These are phyloP conservation scores for Quercus agrifolia DNA, from an alignment of 306 rosid genomes.

Conservation along the genomic window DNA sequence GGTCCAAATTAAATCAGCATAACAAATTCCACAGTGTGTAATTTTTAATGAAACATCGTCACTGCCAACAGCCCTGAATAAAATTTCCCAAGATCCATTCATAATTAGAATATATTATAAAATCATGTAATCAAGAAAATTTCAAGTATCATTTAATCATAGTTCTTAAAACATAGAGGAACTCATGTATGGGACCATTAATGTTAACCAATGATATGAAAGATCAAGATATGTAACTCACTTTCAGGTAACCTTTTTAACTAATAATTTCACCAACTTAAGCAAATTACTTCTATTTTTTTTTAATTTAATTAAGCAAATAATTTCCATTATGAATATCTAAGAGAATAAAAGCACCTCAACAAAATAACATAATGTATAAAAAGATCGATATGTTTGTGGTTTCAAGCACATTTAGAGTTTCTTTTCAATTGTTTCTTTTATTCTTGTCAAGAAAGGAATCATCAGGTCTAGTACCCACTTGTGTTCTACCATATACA, in stretches of 20 bases:
- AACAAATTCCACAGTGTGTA: constrained; percentile 77
- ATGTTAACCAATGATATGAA: not conserved
- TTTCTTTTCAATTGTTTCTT: too few species aligned
- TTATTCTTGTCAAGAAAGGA: too few species aligned
- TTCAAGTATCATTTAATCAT: not conserved
- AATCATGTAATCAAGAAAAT: constrained; percentile 7
- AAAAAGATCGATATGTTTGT: too few species aligned
- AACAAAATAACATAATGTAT: too few species aligned
- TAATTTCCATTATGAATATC: too few species aligned
- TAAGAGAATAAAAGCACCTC: too few species aligned
- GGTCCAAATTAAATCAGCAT: constrained; percentile 65
- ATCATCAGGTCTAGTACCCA: too few species aligned
- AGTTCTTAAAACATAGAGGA: not conserved
- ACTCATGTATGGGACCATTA: not conserved
- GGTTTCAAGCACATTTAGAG: too few species aligned
- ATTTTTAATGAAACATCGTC: constrained; percentile 67
- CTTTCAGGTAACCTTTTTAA: not conserved
- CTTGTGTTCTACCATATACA: too few species aligned
- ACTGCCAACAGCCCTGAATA: constrained; percentile 50
- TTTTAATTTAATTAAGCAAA: too few species aligned
- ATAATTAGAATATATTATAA: not conserved
- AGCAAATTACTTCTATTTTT: not conserved
- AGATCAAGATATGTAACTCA: not conserved
- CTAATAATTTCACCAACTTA: not conserved
- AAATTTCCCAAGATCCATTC: not conserved